Conservation (phyloP, 2,329 filamentous ascomycete species). For the Knoxdaviesia proteae region DNA sequence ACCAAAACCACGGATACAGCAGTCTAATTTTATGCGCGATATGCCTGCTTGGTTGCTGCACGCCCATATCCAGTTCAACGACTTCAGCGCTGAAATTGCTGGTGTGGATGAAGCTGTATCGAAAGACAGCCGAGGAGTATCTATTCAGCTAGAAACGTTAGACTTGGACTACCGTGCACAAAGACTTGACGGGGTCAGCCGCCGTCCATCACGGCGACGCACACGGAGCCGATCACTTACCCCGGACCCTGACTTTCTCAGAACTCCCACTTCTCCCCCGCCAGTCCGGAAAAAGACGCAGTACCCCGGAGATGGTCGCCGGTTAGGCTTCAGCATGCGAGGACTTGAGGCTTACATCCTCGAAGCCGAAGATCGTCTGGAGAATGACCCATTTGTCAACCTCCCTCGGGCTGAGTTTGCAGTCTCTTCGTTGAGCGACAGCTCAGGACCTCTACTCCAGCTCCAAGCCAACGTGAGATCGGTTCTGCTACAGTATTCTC, state of each 20-base stretch:
- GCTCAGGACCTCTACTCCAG: conserved; percentile 72
- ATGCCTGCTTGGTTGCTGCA: conserved; percentile 71
- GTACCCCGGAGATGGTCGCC: conserved; percentile 51
- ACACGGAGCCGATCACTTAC: conserved; percentile 52
- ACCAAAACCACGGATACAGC: conserved; percentile 5
- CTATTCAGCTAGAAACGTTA: conserved; percentile 72
- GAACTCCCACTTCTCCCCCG: conserved; percentile 13
- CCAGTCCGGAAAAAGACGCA: conserved; percentile 28
- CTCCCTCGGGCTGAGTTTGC: conserved; percentile 76
- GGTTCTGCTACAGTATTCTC: conserved; percentile 68
- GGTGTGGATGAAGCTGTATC: conserved; percentile 74
- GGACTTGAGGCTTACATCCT: conserved; percentile 82
- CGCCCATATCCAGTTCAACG: conserved; percentile 65
- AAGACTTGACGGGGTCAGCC: conserved; percentile 42
- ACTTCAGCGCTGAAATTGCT: conserved; percentile 79
- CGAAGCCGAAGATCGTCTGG: conserved; percentile 66
- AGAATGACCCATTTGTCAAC: conserved; percentile 67
- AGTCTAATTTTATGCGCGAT: conserved; percentile 50
- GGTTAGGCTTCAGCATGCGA: conserved; percentile 59
- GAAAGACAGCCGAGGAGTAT: conserved; percentile 59
- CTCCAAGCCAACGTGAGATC: conserved; percentile 64
- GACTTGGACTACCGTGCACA: conserved; percentile 76
- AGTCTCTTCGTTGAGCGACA: conserved; percentile 67
- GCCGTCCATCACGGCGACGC: conserved; percentile 42
- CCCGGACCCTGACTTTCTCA: conserved; percentile 41